A percentile compares a stretch with the other conserved stretches of the same genome.
phyloP scores from a whole-genome alignment of 352 stramenopile genomes.

The Hyaloperonospora brassicae region DNA sequence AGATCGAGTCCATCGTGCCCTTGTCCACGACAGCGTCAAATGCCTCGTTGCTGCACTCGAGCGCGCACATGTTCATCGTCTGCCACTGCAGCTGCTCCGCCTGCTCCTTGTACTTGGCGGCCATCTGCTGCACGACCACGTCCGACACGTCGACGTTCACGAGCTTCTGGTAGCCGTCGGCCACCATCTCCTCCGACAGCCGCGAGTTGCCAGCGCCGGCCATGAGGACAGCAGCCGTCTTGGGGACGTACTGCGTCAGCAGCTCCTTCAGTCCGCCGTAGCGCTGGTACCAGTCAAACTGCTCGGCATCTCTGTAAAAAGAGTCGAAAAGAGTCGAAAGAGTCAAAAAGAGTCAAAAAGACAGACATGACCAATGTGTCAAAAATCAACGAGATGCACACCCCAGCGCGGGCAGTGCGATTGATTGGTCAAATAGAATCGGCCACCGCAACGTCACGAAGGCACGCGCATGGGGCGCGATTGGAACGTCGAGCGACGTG shows the following conservation, averaged over 20 bases:
- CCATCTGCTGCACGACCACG: conserved; percentile 93
- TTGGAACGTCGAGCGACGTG: not conserved
- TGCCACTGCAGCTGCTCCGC: conserved; percentile 87
- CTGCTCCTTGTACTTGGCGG: conserved; percentile 89
- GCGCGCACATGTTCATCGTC: conserved; percentile 91
- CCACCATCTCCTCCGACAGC: conserved; percentile 93
- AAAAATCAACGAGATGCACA: not conserved
- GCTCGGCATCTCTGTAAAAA: conserved; percentile 77
- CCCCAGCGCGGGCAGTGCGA: too few relatives aligned
- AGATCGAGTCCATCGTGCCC: conserved; percentile 92
- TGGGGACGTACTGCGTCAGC: conserved; percentile 89
- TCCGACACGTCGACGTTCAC: conserved; percentile 94
- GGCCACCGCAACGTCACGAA: not conserved
- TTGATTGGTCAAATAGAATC: not conserved
- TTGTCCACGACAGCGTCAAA: conserved; percentile 94
- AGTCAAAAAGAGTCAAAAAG: conserved; percentile 4
- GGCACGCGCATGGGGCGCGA: not conserved
- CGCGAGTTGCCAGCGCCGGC: conserved; percentile 90
- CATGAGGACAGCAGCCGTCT: conserved; percentile 91
- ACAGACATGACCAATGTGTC: not conserved
- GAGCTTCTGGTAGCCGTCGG: conserved; percentile 92
- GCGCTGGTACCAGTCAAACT: conserved; percentile 92
- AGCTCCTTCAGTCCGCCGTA: conserved; percentile 88
- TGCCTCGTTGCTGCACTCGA: conserved; percentile 92
- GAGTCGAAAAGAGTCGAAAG: not conserved